A percentile compares a stretch with the other conserved stretches of the same genome.
Conservation (phyloP, 257 asterid species). For the Salvia rosmarinus region DNA sequence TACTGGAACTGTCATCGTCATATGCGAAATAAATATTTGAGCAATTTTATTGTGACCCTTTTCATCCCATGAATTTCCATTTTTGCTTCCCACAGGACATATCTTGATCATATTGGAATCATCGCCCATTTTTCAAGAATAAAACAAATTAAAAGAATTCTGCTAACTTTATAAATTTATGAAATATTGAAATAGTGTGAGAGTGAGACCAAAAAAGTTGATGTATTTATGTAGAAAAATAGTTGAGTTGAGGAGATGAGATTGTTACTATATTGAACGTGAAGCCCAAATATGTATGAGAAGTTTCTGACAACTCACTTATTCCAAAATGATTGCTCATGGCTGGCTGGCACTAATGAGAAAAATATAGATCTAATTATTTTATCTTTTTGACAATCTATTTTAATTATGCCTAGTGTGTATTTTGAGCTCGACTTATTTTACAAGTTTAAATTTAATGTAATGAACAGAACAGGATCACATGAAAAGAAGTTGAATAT, state of each 20-base stretch:
- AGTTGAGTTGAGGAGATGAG: neutral
- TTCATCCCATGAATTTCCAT: conserved; percentile 46
- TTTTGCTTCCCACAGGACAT: conserved; percentile 41
- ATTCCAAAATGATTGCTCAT: neutral
- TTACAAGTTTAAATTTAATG: no score
- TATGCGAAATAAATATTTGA: conserved; percentile 48
- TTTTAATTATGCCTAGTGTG: no score
- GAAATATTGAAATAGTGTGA: neutral
- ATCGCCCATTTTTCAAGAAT: conserved; percentile 31
- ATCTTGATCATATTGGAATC: conserved; percentile 36
- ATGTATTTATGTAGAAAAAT: neutral
- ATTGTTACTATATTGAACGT: conserved; percentile 9
- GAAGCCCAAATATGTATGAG: neutral
- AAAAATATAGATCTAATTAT: no score
- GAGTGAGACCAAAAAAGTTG: neutral
- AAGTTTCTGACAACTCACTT: neutral
- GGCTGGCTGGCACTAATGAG: neutral
- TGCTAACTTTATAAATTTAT: no score
- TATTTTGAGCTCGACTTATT: no score
- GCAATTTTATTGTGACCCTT: conserved; percentile 38
- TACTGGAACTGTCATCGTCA: no score
- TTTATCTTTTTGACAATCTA: neutral
- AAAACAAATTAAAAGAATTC: neutral
- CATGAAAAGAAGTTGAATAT: neutral
- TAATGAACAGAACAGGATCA: neutral